These are phyloP conservation scores for Chlorella variabilis DNA, from an alignment of 163 green algal genomes.

Conservation along the genomic window DNA sequence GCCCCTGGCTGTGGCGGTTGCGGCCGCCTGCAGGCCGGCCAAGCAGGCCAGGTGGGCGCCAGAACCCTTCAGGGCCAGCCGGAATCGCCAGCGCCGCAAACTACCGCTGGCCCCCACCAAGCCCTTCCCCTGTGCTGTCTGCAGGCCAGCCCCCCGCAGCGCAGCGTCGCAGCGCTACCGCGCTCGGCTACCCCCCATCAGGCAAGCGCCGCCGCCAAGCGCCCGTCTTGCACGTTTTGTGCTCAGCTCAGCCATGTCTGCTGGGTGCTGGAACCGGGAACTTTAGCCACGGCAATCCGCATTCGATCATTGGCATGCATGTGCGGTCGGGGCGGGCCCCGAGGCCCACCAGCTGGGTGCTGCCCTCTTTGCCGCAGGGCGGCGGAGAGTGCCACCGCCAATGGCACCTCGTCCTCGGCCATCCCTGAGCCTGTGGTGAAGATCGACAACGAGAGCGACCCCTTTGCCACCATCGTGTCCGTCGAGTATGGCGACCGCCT, in stretches of 20 bases:
- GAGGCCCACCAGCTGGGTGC: no score
- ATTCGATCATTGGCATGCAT: no score
- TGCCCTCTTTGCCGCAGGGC: slow-evolving; percentile 10
- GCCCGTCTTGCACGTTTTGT: not conserved
- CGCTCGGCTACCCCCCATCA: not conserved
- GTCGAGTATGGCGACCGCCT: slow-evolving; percentile 87
- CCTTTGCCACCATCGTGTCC: slow-evolving; percentile 88
- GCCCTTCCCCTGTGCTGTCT: not conserved
- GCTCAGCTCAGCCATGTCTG: not conserved
- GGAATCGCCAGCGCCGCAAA: no score
- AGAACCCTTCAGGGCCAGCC: no score
- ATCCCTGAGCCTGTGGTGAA: slow-evolving; percentile 69
- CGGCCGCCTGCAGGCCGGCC: not conserved
- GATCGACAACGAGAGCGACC: slow-evolving; percentile 92
- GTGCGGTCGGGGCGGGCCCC: no score
- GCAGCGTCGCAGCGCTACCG: not conserved
- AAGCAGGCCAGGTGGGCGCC: not conserved
- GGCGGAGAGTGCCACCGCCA: not conserved
- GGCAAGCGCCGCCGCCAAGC: not conserved
- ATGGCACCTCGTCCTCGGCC: not conserved
- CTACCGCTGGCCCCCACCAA: not conserved
- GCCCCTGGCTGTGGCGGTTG: not conserved
- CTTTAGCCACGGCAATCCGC: no score
- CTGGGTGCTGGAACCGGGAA: no score
- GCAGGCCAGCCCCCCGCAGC: slow-evolving; percentile 2